A percentile compares a stretch with the other conserved stretches of the same genome.
These are phyloP conservation scores for Salix purpurea DNA, from an alignment of 345 rosid genomes.

Conservation along the genomic window DNA sequence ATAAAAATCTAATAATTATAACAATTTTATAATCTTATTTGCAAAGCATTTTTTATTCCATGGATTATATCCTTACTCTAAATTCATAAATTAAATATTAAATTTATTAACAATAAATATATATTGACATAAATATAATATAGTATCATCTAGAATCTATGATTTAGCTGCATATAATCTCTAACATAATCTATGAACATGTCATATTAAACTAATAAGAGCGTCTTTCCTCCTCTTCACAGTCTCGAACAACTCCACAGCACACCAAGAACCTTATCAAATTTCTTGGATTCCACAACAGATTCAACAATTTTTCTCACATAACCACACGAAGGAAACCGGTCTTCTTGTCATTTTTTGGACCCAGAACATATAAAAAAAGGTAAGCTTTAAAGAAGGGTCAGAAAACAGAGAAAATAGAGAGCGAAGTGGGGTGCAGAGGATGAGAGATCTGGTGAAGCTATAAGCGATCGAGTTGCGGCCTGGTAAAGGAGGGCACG, in stretches of 20 bases:
- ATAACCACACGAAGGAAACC: constrained; percentile 39
- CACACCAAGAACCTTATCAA: constrained; percentile 38
- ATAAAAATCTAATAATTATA: too few species aligned
- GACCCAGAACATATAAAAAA: constrained; percentile 35
- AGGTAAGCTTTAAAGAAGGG: constrained; percentile 34
- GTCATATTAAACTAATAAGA: constrained; percentile 1
- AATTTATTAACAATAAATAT: too few species aligned
- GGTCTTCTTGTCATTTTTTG: constrained; percentile 38
- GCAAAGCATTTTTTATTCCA: too few species aligned
- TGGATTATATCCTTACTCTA: too few species aligned
- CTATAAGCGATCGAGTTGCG: constrained; percentile 41
- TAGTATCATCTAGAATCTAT: too few species aligned
- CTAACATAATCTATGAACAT: too few species aligned
- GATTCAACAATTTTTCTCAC: constrained; percentile 40
- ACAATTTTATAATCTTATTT: too few species aligned
- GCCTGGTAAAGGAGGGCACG: constrained; percentile 53
- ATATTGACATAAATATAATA: too few species aligned
- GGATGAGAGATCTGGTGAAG: constrained; percentile 40
- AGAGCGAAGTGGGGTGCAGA: constrained; percentile 39
- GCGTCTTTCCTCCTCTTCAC: constrained; percentile 49
- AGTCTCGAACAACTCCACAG: constrained; percentile 40
- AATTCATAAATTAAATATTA: too few species aligned
- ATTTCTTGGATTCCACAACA: constrained; percentile 38
- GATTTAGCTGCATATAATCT: too few species aligned
- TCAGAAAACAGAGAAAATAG: constrained; percentile 23